phyloP scores from a whole-genome alignment of 2,329 filamentous ascomycete genomes.

The Colletotrichum navitas region DNA sequence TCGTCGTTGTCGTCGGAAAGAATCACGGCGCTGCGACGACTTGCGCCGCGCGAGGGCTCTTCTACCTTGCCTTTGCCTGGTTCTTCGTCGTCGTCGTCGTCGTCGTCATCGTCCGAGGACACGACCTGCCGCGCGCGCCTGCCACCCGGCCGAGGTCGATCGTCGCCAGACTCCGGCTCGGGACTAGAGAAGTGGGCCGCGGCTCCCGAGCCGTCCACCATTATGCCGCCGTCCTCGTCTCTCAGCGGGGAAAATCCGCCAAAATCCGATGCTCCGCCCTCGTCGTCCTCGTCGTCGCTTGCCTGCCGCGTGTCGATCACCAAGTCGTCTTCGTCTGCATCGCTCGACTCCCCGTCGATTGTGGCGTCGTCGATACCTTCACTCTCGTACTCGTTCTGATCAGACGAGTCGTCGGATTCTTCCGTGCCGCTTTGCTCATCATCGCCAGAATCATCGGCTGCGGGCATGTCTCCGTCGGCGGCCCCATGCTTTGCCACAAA shows the following conservation, averaged over 20 bases:
- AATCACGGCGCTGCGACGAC: constrained; percentile 10
- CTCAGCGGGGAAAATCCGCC: constrained; percentile 23
- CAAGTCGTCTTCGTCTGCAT: constrained; percentile 37
- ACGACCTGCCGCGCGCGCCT: constrained; percentile 49
- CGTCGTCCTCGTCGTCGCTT: constrained; percentile 47
- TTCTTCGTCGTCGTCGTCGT: constrained; percentile 40
- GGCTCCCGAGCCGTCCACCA: constrained; percentile 27
- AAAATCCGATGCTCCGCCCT: constrained; percentile 32
- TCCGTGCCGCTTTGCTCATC: background rate
- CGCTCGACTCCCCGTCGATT: constrained; percentile 45
- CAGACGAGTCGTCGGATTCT: constrained; percentile 30
- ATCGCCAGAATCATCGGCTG: background rate
- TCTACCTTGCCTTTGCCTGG: constrained; percentile 45
- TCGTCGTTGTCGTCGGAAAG: constrained; percentile 46
- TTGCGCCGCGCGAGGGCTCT: constrained; percentile 4
- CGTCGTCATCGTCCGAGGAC: constrained; percentile 2
- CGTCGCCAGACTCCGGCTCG: constrained; percentile 44
- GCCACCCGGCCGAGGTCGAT: constrained; percentile 19
- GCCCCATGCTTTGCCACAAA: constrained; percentile 30
- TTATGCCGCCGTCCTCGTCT: constrained; percentile 39
- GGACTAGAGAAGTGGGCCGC: constrained; percentile 50
- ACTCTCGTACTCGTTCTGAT: constrained; percentile 53
- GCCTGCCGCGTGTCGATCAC: constrained; percentile 30
- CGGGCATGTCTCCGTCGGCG: constrained; percentile 1
- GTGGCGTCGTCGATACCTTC: constrained; percentile 55